Percentiles rank a stretch among this genome's conserved stretches.
Conservation (phyloP, 164 flowering plant species). For the Nymphaea thermarum region DNA sequence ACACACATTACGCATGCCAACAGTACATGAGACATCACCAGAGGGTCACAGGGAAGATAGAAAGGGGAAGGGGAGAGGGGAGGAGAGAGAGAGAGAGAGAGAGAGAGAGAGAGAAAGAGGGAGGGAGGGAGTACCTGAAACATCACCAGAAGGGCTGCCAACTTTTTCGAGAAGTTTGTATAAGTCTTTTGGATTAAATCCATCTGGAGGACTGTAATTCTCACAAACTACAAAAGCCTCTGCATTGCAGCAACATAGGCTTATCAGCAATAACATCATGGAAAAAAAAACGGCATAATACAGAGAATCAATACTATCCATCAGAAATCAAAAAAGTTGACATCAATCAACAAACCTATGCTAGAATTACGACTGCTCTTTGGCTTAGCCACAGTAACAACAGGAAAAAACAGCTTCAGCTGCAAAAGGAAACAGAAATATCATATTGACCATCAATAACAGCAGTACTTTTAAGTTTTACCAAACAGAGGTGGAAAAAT, state of each 20-base stretch:
- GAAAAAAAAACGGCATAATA: slow-evolving; percentile 2
- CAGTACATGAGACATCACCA: no score
- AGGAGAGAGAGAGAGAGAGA: slow-evolving; percentile 1
- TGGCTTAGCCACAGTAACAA: slow-evolving; percentile 95
- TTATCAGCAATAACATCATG: no score
- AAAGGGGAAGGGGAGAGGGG: no score
- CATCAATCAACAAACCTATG: slow-evolving; percentile 46
- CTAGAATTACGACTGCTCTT: slow-evolving; percentile 99
- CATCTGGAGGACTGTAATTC: slow-evolving; percentile 91
- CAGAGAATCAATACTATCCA: background rate
- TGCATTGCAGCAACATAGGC: slow-evolving; percentile 18
- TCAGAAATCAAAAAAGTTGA: background rate
- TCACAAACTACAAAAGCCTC: slow-evolving; percentile 99
- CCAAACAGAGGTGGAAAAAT: background rate
- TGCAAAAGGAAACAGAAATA: slow-evolving; percentile 23
- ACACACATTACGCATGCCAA: no score
- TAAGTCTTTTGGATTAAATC: slow-evolving; percentile 77
- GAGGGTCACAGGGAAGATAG: no score
- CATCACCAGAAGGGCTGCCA: slow-evolving; percentile 86
- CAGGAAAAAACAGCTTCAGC: slow-evolving; percentile 86
- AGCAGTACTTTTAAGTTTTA: background rate
- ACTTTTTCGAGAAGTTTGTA: slow-evolving; percentile 77
- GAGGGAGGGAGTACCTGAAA: slow-evolving; percentile 5
- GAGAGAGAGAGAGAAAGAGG: slow-evolving; percentile 1
- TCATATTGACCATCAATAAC: background rate